phyloP scores from a whole-genome alignment of 2,329 filamentous ascomycete species.

The Tolypocladium ophioglossoides region DNA sequence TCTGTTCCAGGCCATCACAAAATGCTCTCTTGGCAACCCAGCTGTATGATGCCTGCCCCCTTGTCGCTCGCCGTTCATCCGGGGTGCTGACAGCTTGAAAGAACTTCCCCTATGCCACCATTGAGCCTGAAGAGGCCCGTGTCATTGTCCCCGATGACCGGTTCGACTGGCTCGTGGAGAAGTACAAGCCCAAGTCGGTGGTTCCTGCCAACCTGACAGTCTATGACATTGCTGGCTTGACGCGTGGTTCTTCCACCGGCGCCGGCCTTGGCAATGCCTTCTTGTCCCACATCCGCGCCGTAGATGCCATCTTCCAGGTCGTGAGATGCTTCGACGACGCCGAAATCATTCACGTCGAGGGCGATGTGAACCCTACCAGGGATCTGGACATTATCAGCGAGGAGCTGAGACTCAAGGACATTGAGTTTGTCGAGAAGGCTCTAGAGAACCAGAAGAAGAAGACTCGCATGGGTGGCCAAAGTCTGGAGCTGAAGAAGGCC shows the following conservation, averaged over 20 bases:
- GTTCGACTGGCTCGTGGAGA: conserved; percentile 89
- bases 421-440: conserved; percentile 95
- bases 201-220: conserved; percentile 98
- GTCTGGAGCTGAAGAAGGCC: conserved; percentile 94
- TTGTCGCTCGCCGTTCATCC: conserved; percentile 20
- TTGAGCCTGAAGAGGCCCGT: conserved; percentile 95
- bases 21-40: conserved; percentile 93
- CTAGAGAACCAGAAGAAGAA: conserved; percentile 88
- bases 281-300: conserved; percentile 95
- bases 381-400: conserved; percentile 96
- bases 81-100: conserved; percentile 34
- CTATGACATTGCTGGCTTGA: conserved; percentile 97
- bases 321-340: conserved; percentile 97
- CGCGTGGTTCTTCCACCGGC: conserved; percentile 90
- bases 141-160: conserved; percentile 94
- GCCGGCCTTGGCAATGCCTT: conserved; percentile 96
- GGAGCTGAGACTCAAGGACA: conserved; percentile 94
- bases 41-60: conserved; percentile 52
- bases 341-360: conserved; percentile 98
- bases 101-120: conserved; percentile 99
- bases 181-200: conserved; percentile 94
- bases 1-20: conserved; percentile 98
- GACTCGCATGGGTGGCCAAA: conserved; percentile 87
- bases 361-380: conserved; percentile 88
- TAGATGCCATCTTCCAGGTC: conserved; percentile 96